phyloP scores from a whole-genome alignment of 441 rosid species.

The Geranium incanum region DNA sequence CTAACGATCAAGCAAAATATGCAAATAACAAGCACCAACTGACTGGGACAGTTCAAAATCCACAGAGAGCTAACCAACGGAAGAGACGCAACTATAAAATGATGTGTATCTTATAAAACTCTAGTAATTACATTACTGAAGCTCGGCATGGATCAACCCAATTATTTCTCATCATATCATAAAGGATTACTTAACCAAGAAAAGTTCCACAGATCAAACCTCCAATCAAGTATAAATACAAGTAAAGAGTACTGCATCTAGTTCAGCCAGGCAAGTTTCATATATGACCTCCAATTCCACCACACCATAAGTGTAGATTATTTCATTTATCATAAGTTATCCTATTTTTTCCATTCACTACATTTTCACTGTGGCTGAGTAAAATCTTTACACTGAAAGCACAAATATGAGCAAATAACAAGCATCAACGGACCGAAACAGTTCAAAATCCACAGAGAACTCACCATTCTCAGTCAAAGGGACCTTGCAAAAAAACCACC shows the following conservation, averaged over 20 bases:
- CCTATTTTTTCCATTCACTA: neutral
- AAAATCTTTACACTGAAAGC: neutral
- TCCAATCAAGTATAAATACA: neutral
- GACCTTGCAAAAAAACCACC: slow-evolving; percentile 84
- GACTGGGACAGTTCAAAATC: slow-evolving; percentile 4
- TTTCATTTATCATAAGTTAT: neutral
- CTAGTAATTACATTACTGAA: neutral
- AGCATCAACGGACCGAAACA: neutral
- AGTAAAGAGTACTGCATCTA: neutral
- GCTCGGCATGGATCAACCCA: neutral
- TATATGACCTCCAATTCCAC: neutral
- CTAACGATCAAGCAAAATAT: neutral
- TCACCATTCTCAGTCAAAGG: slow-evolving; percentile 72
- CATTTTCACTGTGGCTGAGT: neutral
- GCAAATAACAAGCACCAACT: neutral
- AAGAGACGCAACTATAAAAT: neutral
- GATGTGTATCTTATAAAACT: neutral
- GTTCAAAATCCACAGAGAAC: slow-evolving; percentile 15
- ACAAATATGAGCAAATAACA: neutral
- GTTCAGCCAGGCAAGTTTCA: slow-evolving; percentile 4
- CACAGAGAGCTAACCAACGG: neutral
- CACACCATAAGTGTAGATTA: neutral
- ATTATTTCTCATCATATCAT: neutral
- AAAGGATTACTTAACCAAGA: neutral
- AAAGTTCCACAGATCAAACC: neutral